A percentile compares a stretch with the other conserved stretches of the same genome.
Conservation (phyloP, 163 green algal species). For the Coccomyxa subellipsoidea region DNA sequence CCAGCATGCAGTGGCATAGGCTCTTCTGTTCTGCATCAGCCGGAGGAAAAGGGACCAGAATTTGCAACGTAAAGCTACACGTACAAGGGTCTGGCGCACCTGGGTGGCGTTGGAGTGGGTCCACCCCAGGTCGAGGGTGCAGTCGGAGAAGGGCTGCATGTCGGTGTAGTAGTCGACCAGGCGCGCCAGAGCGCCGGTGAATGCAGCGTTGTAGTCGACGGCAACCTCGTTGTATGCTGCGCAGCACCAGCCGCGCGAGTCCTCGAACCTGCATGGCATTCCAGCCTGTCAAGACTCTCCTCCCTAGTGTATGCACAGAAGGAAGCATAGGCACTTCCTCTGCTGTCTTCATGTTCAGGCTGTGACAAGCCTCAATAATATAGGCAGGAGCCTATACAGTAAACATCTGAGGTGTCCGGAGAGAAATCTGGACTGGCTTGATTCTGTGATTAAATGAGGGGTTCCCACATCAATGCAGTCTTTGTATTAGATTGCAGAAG, state of each 20-base stretch:
- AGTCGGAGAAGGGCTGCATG: conserved; percentile 22
- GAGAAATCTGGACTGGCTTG: not conserved
- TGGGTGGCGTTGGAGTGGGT: conserved; percentile 18
- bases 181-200: conserved; percentile 32
- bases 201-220: conserved; percentile 40
- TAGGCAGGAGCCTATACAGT: too few species aligned
- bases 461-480: too few species aligned
- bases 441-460: not conserved
- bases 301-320: not conserved
- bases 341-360: too few species aligned
- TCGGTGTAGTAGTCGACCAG: conserved; percentile 20
- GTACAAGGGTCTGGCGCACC: too few species aligned
- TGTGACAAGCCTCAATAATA: too few species aligned
- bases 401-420: too few species aligned
- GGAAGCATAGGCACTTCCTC: too few species aligned
- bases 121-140: conserved; percentile 20
- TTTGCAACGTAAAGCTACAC: too few species aligned
- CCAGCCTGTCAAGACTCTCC: not conserved
- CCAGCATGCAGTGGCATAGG: not conserved
- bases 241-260: conserved; percentile 20
- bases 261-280: conserved; percentile 19
- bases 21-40: not conserved
- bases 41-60: not conserved
- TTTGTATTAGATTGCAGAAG: too few species aligned
- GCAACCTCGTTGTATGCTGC: conserved; percentile 41